Conservation (phyloP, 495 filamentous ascomycete species). For the Viridothelium virens region DNA sequence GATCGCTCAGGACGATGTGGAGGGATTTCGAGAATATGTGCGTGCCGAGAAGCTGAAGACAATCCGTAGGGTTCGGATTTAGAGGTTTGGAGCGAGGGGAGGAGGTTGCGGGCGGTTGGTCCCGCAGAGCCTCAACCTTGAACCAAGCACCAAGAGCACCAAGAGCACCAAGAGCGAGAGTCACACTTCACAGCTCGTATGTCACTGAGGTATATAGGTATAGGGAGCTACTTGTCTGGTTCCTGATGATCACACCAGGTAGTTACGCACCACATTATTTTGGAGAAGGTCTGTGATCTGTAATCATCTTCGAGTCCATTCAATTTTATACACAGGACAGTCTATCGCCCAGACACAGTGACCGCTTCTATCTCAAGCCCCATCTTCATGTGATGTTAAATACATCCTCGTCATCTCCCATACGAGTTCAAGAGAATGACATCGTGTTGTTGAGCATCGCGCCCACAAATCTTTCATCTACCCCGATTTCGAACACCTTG, state of each 20-base stretch:
- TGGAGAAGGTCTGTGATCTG: no score
- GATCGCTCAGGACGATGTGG: background rate
- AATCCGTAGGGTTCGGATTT: background rate
- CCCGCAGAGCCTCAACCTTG: constrained; percentile 1
- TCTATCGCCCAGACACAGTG: background rate
- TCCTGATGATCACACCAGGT: no score
- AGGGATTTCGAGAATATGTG: background rate
- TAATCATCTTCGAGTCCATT: no score
- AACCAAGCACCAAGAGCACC: no score
- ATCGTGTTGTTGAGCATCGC: background rate
- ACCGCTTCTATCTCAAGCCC: background rate
- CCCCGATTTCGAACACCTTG: background rate
- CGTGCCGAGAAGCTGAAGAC: background rate
- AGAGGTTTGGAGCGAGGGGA: background rate
- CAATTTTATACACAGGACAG: background rate
- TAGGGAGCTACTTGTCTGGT: no score
- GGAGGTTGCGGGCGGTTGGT: background rate
- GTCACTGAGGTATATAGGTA: no score
- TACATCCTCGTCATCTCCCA: background rate
- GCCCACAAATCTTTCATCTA: background rate
- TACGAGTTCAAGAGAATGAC: background rate
- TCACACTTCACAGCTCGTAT: no score
- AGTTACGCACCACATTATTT: no score
- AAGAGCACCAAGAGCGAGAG: no score
- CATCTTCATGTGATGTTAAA: background rate